phyloP scores from a whole-genome alignment of 306 rosid species.

The Prunus mongolica region DNA sequence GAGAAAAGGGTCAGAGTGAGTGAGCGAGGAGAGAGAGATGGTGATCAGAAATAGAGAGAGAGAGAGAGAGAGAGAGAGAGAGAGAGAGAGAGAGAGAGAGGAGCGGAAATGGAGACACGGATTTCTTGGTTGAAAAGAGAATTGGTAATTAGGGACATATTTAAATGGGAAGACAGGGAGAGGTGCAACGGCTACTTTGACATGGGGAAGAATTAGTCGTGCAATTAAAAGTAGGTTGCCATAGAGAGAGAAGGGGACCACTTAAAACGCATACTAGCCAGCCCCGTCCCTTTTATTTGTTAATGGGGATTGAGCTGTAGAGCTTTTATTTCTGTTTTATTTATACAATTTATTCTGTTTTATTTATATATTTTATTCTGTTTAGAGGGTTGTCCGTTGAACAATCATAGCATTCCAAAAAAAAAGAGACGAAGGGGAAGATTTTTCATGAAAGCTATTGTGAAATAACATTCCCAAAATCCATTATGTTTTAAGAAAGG shows the following conservation, averaged over 20 bases:
- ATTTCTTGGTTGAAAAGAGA: conserved; percentile 37
- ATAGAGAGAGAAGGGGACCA: conserved; percentile 20
- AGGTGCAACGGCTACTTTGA: conserved; percentile 64
- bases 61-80: conserved; percentile 7
- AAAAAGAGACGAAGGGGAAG: neutral
- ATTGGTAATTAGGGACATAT: conserved; percentile 4
- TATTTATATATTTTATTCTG: neutral
- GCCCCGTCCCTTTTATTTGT: neutral
- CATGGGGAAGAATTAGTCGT: conserved; percentile 13
- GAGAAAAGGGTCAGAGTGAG: neutral
- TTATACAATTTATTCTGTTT: neutral
- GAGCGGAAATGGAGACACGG: conserved; percentile 21
- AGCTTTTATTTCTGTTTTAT: neutral
- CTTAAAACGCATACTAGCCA: neutral
- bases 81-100: neutral
- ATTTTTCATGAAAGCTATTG: neutral
- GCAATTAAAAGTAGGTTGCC: conserved; percentile 15
- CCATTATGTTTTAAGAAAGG: neutral
- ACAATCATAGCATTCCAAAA: conserved; percentile 1
- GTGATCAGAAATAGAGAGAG: neutral
- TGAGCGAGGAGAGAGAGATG: neutral
- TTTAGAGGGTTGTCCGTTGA: conserved; percentile 5
- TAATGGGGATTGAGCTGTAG: conserved; percentile 3
- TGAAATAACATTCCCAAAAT: neutral
- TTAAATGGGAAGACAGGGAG: conserved; percentile 18